These are phyloP conservation scores for Arachis monticola DNA, from an alignment of 331 rosid genomes.

Conservation along the genomic window DNA sequence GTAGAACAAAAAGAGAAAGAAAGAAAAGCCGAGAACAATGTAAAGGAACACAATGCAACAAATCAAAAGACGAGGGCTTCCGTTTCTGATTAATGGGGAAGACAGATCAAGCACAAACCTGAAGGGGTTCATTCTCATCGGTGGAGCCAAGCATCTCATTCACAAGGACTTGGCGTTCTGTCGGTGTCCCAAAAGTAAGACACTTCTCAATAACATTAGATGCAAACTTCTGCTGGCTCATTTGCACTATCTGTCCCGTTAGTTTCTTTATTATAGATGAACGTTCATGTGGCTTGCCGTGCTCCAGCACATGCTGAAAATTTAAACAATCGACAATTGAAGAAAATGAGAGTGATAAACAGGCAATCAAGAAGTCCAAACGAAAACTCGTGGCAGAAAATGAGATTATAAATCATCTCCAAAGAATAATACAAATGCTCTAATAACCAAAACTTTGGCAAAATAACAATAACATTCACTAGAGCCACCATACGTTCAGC, in stretches of 20 bases:
- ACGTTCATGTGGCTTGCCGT: slow-evolving; percentile 93
- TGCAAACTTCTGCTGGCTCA: slow-evolving; percentile 99
- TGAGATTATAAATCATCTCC: not conserved
- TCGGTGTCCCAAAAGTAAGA: slow-evolving; percentile 80
- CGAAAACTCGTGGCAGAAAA: not conserved
- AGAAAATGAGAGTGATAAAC: not conserved
- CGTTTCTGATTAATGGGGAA: not conserved
- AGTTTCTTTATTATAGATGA: slow-evolving; percentile 81
- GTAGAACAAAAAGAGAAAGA: not conserved
- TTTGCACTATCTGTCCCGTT: slow-evolving; percentile 92
- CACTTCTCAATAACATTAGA: slow-evolving; percentile 96
- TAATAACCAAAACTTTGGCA: slow-evolving; percentile 13
- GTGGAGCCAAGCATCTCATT: slow-evolving; percentile 96
- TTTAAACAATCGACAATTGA: not conserved
- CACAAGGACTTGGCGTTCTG: slow-evolving; percentile 81
- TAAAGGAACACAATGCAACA: not conserved
- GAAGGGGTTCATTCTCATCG: slow-evolving; percentile 95
- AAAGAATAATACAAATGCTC: not conserved
- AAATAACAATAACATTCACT: not conserved
- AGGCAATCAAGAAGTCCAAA: not conserved
- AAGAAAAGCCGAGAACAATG: not conserved
- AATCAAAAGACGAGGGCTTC: not conserved
- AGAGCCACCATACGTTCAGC: not conserved
- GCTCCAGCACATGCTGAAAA: slow-evolving; percentile 93
- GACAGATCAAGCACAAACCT: slow-evolving; percentile 55